Conservation (phyloP, 1,139 yeast species). For the Candida freyschussii region DNA sequence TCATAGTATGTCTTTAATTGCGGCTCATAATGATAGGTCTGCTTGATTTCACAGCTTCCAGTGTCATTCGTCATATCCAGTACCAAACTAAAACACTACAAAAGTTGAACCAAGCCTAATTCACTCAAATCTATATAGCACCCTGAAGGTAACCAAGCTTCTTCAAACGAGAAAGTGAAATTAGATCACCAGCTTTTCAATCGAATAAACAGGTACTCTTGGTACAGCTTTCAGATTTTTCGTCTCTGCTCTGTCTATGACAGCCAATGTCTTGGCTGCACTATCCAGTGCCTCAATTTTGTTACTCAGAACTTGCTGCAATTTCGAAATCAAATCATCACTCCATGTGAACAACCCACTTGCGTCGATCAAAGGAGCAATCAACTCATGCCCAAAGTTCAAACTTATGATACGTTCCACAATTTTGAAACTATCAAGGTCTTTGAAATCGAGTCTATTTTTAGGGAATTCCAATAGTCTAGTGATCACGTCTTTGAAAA, state of each 20-base stretch:
- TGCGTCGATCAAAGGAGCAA: slow-evolving; percentile 64
- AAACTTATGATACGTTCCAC: slow-evolving; percentile 36
- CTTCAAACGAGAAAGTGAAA: no score
- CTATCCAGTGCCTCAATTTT: slow-evolving; percentile 47
- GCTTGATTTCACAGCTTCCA: no score
- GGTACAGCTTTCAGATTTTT: slow-evolving; percentile 30
- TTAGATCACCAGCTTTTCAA: slow-evolving; percentile 37
- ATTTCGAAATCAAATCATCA: slow-evolving; percentile 39
- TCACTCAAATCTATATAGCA: no score
- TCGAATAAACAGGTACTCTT: slow-evolving; percentile 46
- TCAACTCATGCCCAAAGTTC: slow-evolving; percentile 53
- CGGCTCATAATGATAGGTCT: no score
- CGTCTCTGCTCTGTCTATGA: slow-evolving; percentile 47
- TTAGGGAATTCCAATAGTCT: slow-evolving; percentile 51
- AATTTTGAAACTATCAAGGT: slow-evolving; percentile 29
- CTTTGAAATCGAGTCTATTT: slow-evolving; percentile 30
- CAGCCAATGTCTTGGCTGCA: slow-evolving; percentile 50
- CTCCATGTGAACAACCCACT: slow-evolving; percentile 69
- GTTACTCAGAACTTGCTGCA: slow-evolving; percentile 40
- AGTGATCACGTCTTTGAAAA: slow-evolving; percentile 63
- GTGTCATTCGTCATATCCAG: no score
- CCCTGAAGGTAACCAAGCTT: no score
- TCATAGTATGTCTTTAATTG: no score
- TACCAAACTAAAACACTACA: no score
- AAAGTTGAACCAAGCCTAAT: no score